Percentiles rank a stretch among this genome's conserved stretches.
These are phyloP conservation scores for Candida golubevii DNA, from an alignment of 805 yeast species.

Conservation along the genomic window DNA sequence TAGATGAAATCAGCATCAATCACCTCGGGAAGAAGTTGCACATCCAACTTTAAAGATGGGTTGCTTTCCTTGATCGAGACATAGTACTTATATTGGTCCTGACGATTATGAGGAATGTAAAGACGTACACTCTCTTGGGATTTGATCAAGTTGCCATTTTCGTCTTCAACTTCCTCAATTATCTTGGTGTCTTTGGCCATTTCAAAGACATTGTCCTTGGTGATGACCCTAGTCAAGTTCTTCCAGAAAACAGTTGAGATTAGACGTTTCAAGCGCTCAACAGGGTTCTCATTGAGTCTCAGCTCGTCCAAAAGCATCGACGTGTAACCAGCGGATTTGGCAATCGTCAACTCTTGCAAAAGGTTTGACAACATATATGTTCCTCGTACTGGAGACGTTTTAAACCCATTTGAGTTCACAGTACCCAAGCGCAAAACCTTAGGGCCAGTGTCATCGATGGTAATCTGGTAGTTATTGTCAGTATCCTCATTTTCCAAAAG, in stretches of 20 bases:
- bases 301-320: constrained; percentile 79
- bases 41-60: constrained; percentile 61
- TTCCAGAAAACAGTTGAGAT: constrained; percentile 80
- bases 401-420: constrained; percentile 77
- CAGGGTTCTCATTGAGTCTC: constrained; percentile 83
- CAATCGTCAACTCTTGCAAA: constrained; percentile 84
- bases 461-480: constrained; percentile 77
- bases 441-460: constrained; percentile 82
- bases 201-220: constrained; percentile 53
- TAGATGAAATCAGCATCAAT: constrained; percentile 76
- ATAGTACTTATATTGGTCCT: constrained; percentile 72
- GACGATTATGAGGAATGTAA: constrained; percentile 66
- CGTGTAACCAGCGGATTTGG: constrained; percentile 72
- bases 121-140: constrained; percentile 65
- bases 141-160: constrained; percentile 24
- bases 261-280: constrained; percentile 65
- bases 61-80: constrained; percentile 45
- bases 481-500: constrained; percentile 78
- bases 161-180: constrained; percentile 41
- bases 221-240: constrained; percentile 66
- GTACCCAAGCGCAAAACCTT: constrained; percentile 79
- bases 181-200: constrained; percentile 82
- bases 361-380: constrained; percentile 86
- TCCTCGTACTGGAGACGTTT: constrained; percentile 70
- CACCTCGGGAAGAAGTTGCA: constrained; percentile 68